phyloP scores from a whole-genome alignment of 2,329 filamentous ascomycete species.

The Botryotinia narcissicola region DNA sequence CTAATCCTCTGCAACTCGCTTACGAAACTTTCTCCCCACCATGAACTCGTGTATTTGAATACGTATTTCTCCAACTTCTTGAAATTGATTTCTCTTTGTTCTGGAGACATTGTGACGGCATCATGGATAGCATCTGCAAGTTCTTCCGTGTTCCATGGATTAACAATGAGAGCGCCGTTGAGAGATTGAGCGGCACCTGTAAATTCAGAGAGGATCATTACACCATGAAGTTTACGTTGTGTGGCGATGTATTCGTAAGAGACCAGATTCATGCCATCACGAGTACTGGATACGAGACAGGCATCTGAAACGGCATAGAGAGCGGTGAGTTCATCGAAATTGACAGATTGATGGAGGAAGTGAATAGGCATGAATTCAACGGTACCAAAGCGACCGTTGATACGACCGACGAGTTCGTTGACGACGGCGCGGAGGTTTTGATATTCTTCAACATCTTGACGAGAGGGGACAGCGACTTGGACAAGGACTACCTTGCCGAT shows the following conservation, averaged over 20 bases:
- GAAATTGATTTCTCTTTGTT: conserved; percentile 83
- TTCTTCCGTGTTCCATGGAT: conserved; percentile 98
- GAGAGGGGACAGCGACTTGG: conserved; percentile 90
- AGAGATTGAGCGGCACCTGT: conserved; percentile 92
- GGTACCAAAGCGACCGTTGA: conserved; percentile 95
- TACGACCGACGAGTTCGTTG: conserved; percentile 93
- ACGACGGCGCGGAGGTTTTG: conserved; percentile 93
- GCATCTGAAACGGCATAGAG: conserved; percentile 91
- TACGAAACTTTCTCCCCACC: conserved; percentile 95
- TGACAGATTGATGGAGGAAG: conserved; percentile 94
- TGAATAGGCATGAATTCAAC: conserved; percentile 99
- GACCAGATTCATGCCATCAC: conserved; percentile 98
- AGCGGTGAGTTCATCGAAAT: conserved; percentile 90
- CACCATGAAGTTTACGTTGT: conserved; percentile 84
- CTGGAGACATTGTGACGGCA: conserved; percentile 92
- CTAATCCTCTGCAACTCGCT: conserved; percentile 60
- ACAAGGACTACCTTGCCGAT: conserved; percentile 96
- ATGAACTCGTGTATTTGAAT: conserved; percentile 95
- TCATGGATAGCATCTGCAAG: conserved; percentile 90
- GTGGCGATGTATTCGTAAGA: conserved; percentile 98
- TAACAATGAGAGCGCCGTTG: conserved; percentile 90
- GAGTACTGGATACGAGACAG: conserved; percentile 90
- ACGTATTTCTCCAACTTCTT: conserved; percentile 92
- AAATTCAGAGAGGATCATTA: conserved; percentile 95
- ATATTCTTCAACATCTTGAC: conserved; percentile 96